These are phyloP conservation scores for Trametes versicolor DNA, from an alignment of 1,284 basidiomycete species.

Conservation along the genomic window DNA sequence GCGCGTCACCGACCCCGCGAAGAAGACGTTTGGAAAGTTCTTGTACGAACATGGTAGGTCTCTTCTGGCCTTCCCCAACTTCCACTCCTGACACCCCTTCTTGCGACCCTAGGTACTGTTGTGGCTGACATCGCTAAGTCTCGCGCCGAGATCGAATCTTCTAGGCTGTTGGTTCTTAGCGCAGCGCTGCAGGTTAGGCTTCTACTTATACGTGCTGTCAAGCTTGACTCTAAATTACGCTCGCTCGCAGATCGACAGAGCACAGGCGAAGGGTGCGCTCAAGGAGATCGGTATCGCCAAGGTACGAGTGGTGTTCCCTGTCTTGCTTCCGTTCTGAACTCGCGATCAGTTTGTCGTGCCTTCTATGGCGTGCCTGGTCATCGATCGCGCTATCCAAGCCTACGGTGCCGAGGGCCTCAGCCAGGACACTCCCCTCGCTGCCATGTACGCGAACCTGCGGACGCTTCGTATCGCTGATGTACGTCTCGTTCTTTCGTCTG, in stretches of 20 bases:
- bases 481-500: slow-evolving; percentile 42
- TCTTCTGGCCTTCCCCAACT: not conserved
- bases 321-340: slow-evolving; percentile 1
- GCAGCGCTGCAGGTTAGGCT: slow-evolving; percentile 87
- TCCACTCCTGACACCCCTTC: not conserved
- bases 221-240: not conserved
- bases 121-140: slow-evolving; percentile 91
- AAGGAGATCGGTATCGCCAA: slow-evolving; percentile 99
- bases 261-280: slow-evolving; percentile 92
- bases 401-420: slow-evolving; percentile 96
- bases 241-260: slow-evolving; percentile 79
- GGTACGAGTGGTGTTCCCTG: slow-evolving; percentile 51
- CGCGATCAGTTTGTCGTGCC: slow-evolving; percentile 86
- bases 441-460: slow-evolving; percentile 82
- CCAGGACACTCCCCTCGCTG: slow-evolving; percentile 89
- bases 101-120: slow-evolving; percentile 72
- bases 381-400: slow-evolving; percentile 95
- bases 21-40: slow-evolving; percentile 95
- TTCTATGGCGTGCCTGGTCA: slow-evolving; percentile 84
- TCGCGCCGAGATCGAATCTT: slow-evolving; percentile 92
- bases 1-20: slow-evolving; percentile 89
- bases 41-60: slow-evolving; percentile 87
- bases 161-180: slow-evolving; percentile 88
- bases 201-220: not conserved
- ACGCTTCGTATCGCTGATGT: slow-evolving; percentile 94